phyloP scores from a whole-genome alignment of 1,284 basidiomycete genomes.

The Thecaphora frezii region DNA sequence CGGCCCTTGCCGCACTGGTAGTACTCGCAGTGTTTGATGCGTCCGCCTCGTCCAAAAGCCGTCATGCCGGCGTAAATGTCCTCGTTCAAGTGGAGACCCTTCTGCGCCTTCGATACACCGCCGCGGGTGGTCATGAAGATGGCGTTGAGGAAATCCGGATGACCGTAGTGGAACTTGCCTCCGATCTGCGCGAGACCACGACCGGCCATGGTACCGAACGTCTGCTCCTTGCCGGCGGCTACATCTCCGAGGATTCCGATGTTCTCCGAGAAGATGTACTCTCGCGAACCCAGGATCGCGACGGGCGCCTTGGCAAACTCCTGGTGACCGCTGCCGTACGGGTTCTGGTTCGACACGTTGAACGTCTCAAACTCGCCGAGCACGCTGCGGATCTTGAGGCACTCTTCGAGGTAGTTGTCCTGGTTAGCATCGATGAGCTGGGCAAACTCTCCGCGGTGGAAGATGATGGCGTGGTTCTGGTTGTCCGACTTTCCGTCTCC shows the following conservation, averaged over 20 bases:
- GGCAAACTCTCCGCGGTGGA: constrained; percentile 97
- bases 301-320: constrained; percentile 81
- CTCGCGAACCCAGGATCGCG: constrained; percentile 95
- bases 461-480: constrained; percentile 98
- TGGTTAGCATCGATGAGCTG: constrained; percentile 99
- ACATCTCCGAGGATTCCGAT: constrained; percentile 98
- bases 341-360: constrained; percentile 78
- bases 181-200: constrained; percentile 95
- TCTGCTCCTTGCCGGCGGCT: constrained; percentile 98
- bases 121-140: constrained; percentile 98
- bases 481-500: constrained; percentile 99
- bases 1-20: constrained; percentile 96
- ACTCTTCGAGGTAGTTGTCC: constrained; percentile 99
- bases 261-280: constrained; percentile 99
- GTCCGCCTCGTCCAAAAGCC: constrained; percentile 90
- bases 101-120: constrained; percentile 97
- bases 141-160: constrained; percentile 97
- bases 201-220: constrained; percentile 94
- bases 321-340: constrained; percentile 73
- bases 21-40: constrained; percentile 99
- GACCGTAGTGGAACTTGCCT: constrained; percentile 97
- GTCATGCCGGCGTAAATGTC: constrained; percentile 99
- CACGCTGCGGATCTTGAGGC: constrained; percentile 98
- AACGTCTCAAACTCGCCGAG: constrained; percentile 97
- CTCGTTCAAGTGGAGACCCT: constrained; percentile 95